Conservation (phyloP, 495 filamentous ascomycete genomes). For the Tuber magnatum region DNA sequence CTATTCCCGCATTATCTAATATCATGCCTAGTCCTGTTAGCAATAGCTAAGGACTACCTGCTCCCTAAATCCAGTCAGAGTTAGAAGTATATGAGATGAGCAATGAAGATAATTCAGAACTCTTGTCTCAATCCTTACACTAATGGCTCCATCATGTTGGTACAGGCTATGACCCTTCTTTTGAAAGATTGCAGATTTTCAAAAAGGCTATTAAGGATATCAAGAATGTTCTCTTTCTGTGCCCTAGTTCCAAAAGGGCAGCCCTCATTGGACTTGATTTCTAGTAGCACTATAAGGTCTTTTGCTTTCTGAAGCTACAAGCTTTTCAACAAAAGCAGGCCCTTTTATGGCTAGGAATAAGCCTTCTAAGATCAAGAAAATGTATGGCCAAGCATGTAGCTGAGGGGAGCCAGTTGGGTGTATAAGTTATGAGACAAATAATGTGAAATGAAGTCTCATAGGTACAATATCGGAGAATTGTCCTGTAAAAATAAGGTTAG, state of each 20-base stretch:
- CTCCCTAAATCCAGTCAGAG: neutral
- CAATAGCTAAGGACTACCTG: neutral
- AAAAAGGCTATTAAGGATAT: no score
- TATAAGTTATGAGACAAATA: neutral
- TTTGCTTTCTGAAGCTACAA: no score
- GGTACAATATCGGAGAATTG: conserved; percentile 1
- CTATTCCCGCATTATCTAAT: neutral
- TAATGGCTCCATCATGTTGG: no score
- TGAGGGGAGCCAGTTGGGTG: neutral
- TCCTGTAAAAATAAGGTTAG: neutral
- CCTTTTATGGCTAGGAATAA: no score
- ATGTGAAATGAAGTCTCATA: neutral
- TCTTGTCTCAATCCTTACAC: neutral
- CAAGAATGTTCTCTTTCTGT: no score
- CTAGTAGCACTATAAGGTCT: no score
- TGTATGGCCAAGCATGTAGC: neutral
- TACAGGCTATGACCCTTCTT: no score
- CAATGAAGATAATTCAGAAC: neutral
- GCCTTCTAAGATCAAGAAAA: neutral
- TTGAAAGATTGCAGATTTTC: no score
- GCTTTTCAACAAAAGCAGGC: no score
- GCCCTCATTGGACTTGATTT: no score
- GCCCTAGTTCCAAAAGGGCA: no score
- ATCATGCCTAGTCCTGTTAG: neutral
- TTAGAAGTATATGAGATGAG: neutral